phyloP scores from a whole-genome alignment of 176 grass and related monocot genomes.

The Carex littledalei region DNA sequence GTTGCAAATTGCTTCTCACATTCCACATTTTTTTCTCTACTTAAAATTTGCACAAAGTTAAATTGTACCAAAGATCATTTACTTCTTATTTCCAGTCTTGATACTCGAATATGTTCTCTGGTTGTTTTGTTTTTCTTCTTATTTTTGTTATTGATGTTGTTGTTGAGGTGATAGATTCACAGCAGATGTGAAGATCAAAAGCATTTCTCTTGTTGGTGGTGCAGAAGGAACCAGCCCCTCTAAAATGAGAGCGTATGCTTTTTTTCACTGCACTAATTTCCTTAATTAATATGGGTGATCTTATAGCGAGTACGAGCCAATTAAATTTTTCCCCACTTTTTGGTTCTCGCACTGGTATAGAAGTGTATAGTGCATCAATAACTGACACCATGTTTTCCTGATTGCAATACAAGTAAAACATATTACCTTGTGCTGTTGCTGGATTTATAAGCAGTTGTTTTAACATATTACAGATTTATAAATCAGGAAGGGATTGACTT shows the following conservation, averaged over 20 bases:
- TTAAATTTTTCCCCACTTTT: constrained; percentile 12
- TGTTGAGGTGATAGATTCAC: constrained; percentile 64
- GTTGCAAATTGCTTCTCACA: constrained; percentile 36
- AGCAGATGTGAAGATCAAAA: constrained; percentile 97
- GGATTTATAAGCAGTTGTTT: not conserved
- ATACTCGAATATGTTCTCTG: not conserved
- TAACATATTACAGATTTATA: constrained; percentile 63
- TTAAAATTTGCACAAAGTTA: not conserved
- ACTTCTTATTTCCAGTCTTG: not conserved
- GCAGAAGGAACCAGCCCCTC: constrained; percentile 85
- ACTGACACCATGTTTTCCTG: not conserved
- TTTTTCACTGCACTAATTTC: not conserved
- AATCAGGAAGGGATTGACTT: constrained; percentile 98
- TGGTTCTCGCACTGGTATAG: not conserved
- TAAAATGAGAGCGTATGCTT: constrained; percentile 94
- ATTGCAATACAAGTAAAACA: constrained; percentile 24
- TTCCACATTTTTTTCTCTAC: constrained; percentile 5
- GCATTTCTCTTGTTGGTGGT: constrained; percentile 93
- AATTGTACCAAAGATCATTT: not conserved
- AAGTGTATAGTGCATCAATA: not conserved
- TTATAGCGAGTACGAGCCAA: not conserved
- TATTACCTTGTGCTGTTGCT: constrained; percentile 15
- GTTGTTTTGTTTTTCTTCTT: constrained; percentile 14
- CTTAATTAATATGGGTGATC: not conserved
- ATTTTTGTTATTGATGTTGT: not conserved